Conservation (phyloP, 2,329 filamentous ascomycete genomes). For the Aspergillus sp. region DNA sequence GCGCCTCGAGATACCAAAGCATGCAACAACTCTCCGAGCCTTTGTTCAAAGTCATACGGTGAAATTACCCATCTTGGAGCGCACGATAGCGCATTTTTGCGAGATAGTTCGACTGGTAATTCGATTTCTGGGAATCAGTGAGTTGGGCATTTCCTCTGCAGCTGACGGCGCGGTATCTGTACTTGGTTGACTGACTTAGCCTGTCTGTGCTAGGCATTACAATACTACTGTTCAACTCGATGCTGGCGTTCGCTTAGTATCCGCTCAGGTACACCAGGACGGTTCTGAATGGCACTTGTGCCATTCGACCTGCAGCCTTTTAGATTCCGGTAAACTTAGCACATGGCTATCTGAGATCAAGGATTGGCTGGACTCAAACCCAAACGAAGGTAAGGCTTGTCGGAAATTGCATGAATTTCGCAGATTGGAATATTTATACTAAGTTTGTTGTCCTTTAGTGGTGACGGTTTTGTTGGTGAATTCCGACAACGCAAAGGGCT, state of each 20-base stretch:
- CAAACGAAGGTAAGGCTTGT: constrained; percentile 56
- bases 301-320: constrained; percentile 65
- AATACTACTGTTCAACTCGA: constrained; percentile 70
- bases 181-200: neutral
- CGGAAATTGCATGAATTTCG: neutral
- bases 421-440: neutral
- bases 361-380: constrained; percentile 67
- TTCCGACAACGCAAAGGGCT: constrained; percentile 58
- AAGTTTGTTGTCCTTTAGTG: constrained; percentile 41
- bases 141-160: constrained; percentile 14
- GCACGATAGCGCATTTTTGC: constrained; percentile 71
- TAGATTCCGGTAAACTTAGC: constrained; percentile 67
- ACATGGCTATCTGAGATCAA: constrained; percentile 66
- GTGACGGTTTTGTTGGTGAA: constrained; percentile 75
- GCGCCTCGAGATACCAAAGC: constrained; percentile 43
- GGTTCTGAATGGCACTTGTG: constrained; percentile 65
- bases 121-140: constrained; percentile 71
- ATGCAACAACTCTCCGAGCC: constrained; percentile 78
- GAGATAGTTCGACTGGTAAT: constrained; percentile 62
- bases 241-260: constrained; percentile 69
- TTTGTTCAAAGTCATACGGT: constrained; percentile 71
- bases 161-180: neutral
- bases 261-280: constrained; percentile 68
- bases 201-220: constrained; percentile 43
- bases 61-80: constrained; percentile 76